These are phyloP conservation scores for Blastomyces emzantsi DNA, from an alignment of 2,329 filamentous ascomycete genomes.

Conservation along the genomic window DNA sequence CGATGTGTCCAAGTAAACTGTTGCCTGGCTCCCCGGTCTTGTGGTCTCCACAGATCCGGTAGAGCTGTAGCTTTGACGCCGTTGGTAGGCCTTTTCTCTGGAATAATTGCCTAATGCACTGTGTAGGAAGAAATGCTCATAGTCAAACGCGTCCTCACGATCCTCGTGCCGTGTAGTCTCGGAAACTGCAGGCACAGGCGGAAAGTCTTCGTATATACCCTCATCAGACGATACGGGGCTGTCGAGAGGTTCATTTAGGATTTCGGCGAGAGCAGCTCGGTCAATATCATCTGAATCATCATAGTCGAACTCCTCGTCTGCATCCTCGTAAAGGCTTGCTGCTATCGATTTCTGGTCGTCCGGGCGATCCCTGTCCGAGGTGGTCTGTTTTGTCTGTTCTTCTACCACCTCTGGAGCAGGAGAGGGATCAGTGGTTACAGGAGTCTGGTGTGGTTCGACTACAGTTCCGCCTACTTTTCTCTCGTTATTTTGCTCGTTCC, in stretches of 20 bases:
- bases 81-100: conserved; percentile 21
- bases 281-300: conserved; percentile 47
- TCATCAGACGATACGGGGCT: conserved; percentile 25
- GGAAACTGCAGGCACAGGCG: conserved; percentile 33
- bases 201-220: conserved; percentile 27
- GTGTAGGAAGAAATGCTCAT: conserved; percentile 91
- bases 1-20: conserved; percentile 9
- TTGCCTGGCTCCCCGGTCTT: conserved; percentile 22
- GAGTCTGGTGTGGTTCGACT: background rate
- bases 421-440: background rate
- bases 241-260: conserved; percentile 42
- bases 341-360: conserved; percentile 25
- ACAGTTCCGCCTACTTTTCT: conserved; percentile 4
- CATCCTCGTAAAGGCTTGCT: conserved; percentile 37
- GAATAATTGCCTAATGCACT: conserved; percentile 67
- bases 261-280: conserved; percentile 49
- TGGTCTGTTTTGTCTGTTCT: background rate
- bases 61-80: conserved; percentile 31
- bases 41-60: conserved; percentile 46
- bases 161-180: conserved; percentile 74
- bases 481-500: background rate
- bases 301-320: conserved; percentile 32
- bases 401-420: background rate
- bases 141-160: conserved; percentile 90
- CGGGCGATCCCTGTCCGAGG: background rate